Percentiles rank a stretch among this genome's conserved stretches.
phyloP scores from a whole-genome alignment of 352 stramenopile species.

The Labyrinthula sp. region DNA sequence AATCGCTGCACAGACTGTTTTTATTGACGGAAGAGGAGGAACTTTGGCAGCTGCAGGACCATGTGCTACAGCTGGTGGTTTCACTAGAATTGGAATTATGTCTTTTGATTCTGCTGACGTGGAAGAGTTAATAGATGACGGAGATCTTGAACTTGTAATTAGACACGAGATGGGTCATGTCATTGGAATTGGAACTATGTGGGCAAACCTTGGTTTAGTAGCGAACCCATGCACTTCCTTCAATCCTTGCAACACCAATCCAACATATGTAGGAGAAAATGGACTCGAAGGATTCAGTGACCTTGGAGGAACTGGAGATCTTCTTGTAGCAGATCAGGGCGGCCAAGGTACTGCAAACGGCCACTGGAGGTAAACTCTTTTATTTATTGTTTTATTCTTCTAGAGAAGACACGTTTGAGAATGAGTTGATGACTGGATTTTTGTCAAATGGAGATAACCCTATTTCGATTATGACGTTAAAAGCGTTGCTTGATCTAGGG shows the following conservation, averaged over 20 bases:
- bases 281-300: constrained; percentile 5
- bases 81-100: constrained; percentile 14
- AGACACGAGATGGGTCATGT: constrained; percentile 23
- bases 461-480: constrained; percentile 1
- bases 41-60: too few relatives aligned
- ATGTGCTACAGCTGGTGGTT: constrained; percentile 8
- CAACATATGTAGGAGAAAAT: too few relatives aligned
- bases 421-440: constrained; percentile 19
- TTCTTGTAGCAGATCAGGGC: too few relatives aligned
- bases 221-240: not conserved
- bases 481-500: constrained; percentile 4
- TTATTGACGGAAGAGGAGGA: too few relatives aligned
- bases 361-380: constrained; percentile 4
- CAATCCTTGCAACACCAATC: not conserved
- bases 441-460: constrained; percentile 1
- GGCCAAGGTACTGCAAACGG: not conserved
- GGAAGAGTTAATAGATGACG: not conserved
- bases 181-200: constrained; percentile 13
- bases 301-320: constrained; percentile 1
- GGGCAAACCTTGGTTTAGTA: constrained; percentile 1
- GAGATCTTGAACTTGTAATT: constrained; percentile 2
- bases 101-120: constrained; percentile 16
- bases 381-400: too few relatives aligned
- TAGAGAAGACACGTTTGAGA: constrained; percentile 7
- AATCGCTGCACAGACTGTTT: too few relatives aligned